Evolutionary conservation across 371 early-diverging fungal genomes (phyloP).

Genomic region (Vairimorpha ceranae): DNA sequence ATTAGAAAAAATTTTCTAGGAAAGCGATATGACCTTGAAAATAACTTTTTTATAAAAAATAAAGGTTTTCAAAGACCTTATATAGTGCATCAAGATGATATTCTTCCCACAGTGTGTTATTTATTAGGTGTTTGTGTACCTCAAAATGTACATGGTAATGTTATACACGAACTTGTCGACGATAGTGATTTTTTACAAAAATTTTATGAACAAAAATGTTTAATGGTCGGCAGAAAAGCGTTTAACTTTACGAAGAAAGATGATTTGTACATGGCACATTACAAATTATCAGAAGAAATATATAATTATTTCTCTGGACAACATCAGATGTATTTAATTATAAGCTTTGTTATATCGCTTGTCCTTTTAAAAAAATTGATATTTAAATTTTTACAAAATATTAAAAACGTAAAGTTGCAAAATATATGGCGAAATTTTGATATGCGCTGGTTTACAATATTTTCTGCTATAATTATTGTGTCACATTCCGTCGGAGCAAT

Average conservation of each 20-base stretch:
- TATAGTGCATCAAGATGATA: constrained; percentile 62
- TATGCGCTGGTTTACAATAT: not conserved
- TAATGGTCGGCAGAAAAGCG: not conserved
- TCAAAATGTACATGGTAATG: constrained; percentile 51
- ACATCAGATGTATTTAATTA: not conserved
- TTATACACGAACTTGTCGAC: constrained; percentile 53
- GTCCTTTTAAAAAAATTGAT: too few species aligned
- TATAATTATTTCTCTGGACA: not conserved
- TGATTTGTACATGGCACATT: not conserved
- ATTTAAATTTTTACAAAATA: not conserved
- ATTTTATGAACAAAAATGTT: constrained; percentile 20
- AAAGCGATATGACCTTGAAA: constrained; percentile 12
- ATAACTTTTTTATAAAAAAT: not conserved
- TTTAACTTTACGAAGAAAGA: not conserved
- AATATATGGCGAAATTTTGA: not conserved
- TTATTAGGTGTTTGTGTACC: constrained; percentile 56
- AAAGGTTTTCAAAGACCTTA: not conserved
- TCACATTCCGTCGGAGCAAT: not conserved
- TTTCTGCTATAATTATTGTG: constrained; percentile 23
- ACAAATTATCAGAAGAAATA: not conserved
- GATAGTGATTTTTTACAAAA: constrained; percentile 14
- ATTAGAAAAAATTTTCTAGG: not conserved
- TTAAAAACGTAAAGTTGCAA: not conserved
- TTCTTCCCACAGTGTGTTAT: constrained; percentile 60
- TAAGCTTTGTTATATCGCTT: not conserved